phyloP scores from a whole-genome alignment of 305 asterid genomes.

The Fraxinus angustifolia region DNA sequence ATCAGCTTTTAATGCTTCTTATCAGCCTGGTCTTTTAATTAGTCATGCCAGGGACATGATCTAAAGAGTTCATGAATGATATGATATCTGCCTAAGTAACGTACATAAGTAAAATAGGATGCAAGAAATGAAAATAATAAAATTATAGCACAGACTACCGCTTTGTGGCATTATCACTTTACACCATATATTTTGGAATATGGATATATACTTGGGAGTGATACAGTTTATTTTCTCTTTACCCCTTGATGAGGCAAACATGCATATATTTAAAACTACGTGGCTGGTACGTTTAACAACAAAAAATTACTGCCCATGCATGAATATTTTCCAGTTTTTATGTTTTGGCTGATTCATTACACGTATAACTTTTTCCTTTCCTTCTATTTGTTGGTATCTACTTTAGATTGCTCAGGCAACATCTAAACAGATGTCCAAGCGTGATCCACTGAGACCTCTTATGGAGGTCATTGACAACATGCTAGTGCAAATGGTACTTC shows the following conservation, averaged over 20 bases:
- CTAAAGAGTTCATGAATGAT: background rate
- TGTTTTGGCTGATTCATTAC: background rate
- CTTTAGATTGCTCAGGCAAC: constrained; percentile 97
- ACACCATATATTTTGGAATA: background rate
- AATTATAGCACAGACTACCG: background rate
- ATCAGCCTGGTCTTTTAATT: background rate
- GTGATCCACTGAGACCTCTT: constrained; percentile 86
- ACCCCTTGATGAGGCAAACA: background rate
- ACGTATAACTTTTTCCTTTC: constrained; percentile 10
- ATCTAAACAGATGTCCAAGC: constrained; percentile 96
- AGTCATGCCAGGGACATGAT: background rate
- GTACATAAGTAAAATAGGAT: background rate
- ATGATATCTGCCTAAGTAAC: background rate
- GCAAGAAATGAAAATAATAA: background rate
- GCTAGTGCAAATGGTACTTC: constrained; percentile 83
- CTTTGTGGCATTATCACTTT: background rate
- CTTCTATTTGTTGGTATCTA: constrained; percentile 13
- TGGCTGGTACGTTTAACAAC: background rate
- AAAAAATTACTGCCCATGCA: background rate
- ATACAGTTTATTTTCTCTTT: background rate
- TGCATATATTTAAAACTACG: background rate
- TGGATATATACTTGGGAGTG: background rate
- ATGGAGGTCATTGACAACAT: constrained; percentile 91
- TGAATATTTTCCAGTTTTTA: background rate
- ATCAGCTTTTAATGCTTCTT: background rate